Percentiles rank a stretch among this genome's conserved stretches.
Evolutionary conservation across 202 grass and related monocot species (phyloP).

Genomic region (Elaeis oleifera): DNA sequence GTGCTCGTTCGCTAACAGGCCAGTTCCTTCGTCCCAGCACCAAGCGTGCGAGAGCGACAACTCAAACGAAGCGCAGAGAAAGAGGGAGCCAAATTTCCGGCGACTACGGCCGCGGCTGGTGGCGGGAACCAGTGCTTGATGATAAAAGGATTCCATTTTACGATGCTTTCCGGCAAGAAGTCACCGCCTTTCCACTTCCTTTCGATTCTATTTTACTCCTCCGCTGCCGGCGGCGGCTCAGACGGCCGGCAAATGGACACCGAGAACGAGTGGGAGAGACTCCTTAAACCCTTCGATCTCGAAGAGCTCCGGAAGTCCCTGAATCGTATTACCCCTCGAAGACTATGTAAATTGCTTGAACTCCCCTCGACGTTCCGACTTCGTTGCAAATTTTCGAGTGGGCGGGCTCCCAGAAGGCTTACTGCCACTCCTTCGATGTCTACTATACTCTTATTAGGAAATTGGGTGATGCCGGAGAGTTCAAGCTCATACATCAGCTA

Average conservation of each 20-base stretch:
- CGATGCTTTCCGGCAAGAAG: not conserved
- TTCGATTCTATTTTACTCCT: not conserved
- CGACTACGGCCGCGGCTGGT: too few species aligned
- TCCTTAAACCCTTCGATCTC: slow-evolving; percentile 68
- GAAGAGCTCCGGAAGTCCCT: slow-evolving; percentile 51
- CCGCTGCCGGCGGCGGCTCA: not conserved
- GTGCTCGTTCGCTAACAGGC: too few species aligned
- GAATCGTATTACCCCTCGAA: slow-evolving; percentile 41
- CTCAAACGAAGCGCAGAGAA: too few species aligned
- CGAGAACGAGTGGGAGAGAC: slow-evolving; percentile 50
- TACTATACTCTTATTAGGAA: slow-evolving; percentile 39
- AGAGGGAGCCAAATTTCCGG: too few species aligned
- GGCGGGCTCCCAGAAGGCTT: slow-evolving; percentile 45
- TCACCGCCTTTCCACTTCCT: not conserved
- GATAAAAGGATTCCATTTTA: not conserved
- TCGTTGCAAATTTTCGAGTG: slow-evolving; percentile 75
- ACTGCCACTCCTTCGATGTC: slow-evolving; percentile 32
- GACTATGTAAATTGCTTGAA: slow-evolving; percentile 30
- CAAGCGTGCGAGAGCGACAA: too few species aligned
- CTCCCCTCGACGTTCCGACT: slow-evolving; percentile 49
- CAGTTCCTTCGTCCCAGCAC: too few species aligned
- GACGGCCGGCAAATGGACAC: not conserved
- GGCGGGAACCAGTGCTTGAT: too few species aligned
- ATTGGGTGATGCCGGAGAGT: slow-evolving; percentile 37
- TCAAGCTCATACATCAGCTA: slow-evolving; percentile 33